phyloP scores from a whole-genome alignment of 1,284 basidiomycete species.

The Ustilago tritici region DNA sequence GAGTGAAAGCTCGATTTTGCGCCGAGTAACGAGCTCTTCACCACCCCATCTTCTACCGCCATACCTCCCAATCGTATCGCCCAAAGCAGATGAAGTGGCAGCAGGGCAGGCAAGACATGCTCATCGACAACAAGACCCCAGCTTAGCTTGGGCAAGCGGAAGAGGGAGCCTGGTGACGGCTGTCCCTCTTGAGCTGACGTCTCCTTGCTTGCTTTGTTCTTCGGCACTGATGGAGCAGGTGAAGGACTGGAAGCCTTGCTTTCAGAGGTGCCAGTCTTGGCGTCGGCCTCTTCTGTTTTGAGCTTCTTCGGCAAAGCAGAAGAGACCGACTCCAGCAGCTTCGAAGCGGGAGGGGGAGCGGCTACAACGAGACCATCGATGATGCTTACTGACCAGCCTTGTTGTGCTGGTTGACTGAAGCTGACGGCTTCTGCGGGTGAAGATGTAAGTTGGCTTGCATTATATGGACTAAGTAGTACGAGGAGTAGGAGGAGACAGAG shows the following conservation, averaged over 20 bases:
- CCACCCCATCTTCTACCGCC: slow-evolving; percentile 47
- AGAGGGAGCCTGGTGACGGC: slow-evolving; percentile 47
- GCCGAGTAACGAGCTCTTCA: slow-evolving; percentile 38
- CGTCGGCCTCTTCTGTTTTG: neutral
- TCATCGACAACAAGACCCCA: slow-evolving; percentile 44
- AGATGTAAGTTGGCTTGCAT: slow-evolving; percentile 35
- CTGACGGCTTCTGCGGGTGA: slow-evolving; percentile 8
- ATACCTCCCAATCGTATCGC: slow-evolving; percentile 38
- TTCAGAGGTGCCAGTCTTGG: neutral
- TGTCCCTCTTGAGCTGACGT: slow-evolving; percentile 23
- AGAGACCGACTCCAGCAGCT: slow-evolving; percentile 7
- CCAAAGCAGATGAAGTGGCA: slow-evolving; percentile 50
- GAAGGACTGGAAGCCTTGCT: slow-evolving; percentile 18
- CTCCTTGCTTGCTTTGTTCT: neutral
- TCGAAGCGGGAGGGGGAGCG: slow-evolving; percentile 23
- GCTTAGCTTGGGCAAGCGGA: slow-evolving; percentile 48
- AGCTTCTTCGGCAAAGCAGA: slow-evolving; percentile 1
- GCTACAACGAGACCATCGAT: slow-evolving; percentile 47
- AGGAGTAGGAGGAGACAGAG: slow-evolving; percentile 51
- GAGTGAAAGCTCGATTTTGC: slow-evolving; percentile 37
- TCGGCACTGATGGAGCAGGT: slow-evolving; percentile 15
- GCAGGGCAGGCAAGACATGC: slow-evolving; percentile 42
- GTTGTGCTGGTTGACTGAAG: slow-evolving; percentile 32
- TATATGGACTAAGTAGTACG: slow-evolving; percentile 46
- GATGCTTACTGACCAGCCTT: slow-evolving; percentile 39